Percentiles rank a stretch among this genome's conserved stretches.
phyloP scores from a whole-genome alignment of 1,284 basidiomycete genomes.

The Rhodotorula sp. region DNA sequence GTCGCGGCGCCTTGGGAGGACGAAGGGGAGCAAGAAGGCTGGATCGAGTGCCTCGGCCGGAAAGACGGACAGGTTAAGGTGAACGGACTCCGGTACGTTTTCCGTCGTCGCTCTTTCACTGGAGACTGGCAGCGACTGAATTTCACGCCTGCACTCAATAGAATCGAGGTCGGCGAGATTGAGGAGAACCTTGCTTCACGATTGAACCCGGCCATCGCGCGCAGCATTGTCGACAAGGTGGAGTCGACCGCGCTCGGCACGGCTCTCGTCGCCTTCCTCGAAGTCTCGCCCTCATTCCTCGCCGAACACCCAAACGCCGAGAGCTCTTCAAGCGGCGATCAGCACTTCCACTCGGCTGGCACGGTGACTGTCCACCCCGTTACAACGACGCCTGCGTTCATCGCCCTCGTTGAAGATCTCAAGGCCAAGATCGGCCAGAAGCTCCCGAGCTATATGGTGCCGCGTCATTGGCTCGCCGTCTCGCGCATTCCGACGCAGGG shows the following conservation, averaged over 20 bases:
- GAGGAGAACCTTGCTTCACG: conserved; percentile 37
- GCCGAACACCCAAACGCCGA: not conserved
- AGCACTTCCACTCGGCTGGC: conserved; percentile 6
- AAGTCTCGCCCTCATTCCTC: conserved; percentile 20
- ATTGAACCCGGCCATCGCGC: conserved; percentile 20
- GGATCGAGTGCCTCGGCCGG: conserved; percentile 41
- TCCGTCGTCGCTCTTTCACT: not conserved
- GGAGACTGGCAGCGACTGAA: too few species aligned
- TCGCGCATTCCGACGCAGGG: conserved; percentile 39
- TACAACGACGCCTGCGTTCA: conserved; percentile 2
- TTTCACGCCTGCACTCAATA: not conserved
- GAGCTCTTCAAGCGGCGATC: not conserved
- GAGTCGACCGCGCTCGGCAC: conserved; percentile 24
- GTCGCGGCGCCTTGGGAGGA: conserved; percentile 31
- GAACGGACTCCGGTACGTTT: conserved; percentile 36
- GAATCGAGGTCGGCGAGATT: conserved; percentile 44
- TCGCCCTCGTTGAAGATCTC: conserved; percentile 18
- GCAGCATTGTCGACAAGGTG: conserved; percentile 42
- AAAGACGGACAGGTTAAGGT: conserved; percentile 44
- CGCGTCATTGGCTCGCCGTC: conserved; percentile 41
- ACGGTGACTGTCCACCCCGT: conserved; percentile 9
- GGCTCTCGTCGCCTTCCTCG: conserved; percentile 38
- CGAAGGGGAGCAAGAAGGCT: conserved; percentile 28
- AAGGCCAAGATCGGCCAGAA: conserved; percentile 24
- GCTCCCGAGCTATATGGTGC: conserved; percentile 40